Percentiles rank a stretch among this genome's conserved stretches.
These are phyloP conservation scores for Rhizopus sp. DNA, from an alignment of 371 early-diverging fungal species.

Conservation along the genomic window DNA sequence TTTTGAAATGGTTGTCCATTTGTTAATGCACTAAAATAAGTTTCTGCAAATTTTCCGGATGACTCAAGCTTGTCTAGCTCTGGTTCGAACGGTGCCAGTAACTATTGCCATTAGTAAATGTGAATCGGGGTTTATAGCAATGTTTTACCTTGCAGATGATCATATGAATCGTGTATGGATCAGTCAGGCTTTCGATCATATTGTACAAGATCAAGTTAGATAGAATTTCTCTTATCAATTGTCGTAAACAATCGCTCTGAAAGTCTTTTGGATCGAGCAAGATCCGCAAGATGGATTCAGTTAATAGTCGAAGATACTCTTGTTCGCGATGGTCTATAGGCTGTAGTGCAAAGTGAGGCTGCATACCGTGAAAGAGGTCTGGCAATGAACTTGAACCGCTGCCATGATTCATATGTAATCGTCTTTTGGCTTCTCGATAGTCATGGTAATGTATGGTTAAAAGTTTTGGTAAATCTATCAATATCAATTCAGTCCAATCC, in stretches of 20 bases:
- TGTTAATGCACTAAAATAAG: slow-evolving; percentile 30
- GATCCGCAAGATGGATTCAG: slow-evolving; percentile 46
- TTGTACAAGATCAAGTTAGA: slow-evolving; percentile 51
- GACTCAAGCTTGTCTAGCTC: slow-evolving; percentile 36
- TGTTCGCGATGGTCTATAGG: slow-evolving; percentile 45
- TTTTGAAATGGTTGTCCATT: slow-evolving; percentile 16
- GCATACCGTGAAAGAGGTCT: slow-evolving; percentile 61
- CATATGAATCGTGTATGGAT: slow-evolving; percentile 61
- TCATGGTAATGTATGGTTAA: slow-evolving; percentile 54
- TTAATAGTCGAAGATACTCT: slow-evolving; percentile 53
- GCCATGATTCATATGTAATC: slow-evolving; percentile 53
- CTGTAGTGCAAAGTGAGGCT: slow-evolving; percentile 60
- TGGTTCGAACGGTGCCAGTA: slow-evolving; percentile 29
- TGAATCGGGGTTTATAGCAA: not conserved
- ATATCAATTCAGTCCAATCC: slow-evolving; percentile 58
- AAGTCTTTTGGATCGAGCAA: slow-evolving; percentile 49
- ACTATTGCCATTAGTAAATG: slow-evolving; percentile 15
- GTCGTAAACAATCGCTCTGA: slow-evolving; percentile 53
- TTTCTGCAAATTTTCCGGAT: slow-evolving; percentile 30
- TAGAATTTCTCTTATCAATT: slow-evolving; percentile 58
- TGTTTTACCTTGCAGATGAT: slow-evolving; percentile 57
- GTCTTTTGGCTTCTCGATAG: slow-evolving; percentile 50
- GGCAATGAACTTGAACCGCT: slow-evolving; percentile 47
- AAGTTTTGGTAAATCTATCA: slow-evolving; percentile 55
- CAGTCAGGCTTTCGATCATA: slow-evolving; percentile 50